These are phyloP conservation scores for Takashimella tepidaria DNA, from an alignment of 1,284 basidiomycete species.

Conservation along the genomic window DNA sequence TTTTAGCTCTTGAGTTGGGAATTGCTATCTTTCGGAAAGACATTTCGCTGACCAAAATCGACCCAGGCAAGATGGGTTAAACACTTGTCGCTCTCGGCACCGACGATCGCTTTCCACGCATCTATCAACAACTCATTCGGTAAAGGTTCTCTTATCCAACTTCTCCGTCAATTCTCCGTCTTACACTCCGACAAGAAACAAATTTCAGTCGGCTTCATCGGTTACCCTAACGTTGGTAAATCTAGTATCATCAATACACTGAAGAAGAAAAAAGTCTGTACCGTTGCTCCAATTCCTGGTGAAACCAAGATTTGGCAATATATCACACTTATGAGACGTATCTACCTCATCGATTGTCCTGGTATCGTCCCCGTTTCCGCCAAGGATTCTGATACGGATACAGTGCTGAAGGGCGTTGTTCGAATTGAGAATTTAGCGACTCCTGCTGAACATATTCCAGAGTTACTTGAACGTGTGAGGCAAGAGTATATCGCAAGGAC, in stretches of 20 bases:
- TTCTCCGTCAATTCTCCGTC: conserved; percentile 92
- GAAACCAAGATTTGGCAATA: conserved; percentile 99
- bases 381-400: conserved; percentile 86
- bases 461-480: conserved; percentile 82
- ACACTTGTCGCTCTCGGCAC: conserved; percentile 87
- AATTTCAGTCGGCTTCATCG: conserved; percentile 95
- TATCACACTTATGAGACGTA: conserved; percentile 89
- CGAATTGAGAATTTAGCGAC: conserved; percentile 92
- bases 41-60: too few species aligned
- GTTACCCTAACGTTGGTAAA: conserved; percentile 98
- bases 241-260: conserved; percentile 97
- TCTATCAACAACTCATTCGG: conserved; percentile 99
- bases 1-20: conserved; percentile 1
- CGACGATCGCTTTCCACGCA: conserved; percentile 97
- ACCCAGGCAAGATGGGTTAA: conserved; percentile 97
- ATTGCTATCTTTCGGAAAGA: conserved; percentile 15
- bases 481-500: conserved; percentile 89
- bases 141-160: conserved; percentile 95
- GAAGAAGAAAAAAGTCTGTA: conserved; percentile 97
- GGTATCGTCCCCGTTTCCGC: conserved; percentile 92
- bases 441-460: conserved; percentile 89
- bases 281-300: conserved; percentile 92
- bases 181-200: conserved; percentile 99
- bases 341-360: conserved; percentile 99
- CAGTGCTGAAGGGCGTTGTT: conserved; percentile 94